Conservation (phyloP, 169 alveolate species). For the Cryptosporidium parvum region DNA sequence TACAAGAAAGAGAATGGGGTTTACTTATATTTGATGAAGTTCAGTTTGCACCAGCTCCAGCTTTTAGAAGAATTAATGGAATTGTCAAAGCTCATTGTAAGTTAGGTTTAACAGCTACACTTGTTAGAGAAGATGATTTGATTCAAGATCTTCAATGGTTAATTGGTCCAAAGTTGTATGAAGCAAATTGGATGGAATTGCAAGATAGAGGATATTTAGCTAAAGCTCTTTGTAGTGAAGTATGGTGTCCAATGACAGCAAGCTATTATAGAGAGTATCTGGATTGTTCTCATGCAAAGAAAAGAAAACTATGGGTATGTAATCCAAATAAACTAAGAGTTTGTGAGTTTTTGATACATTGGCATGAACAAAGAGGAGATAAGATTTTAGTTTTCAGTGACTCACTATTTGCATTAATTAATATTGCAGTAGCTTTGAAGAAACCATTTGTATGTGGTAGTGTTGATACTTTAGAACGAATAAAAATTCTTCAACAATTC, state of each 20-base stretch:
- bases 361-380: conserved; percentile 97
- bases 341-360: conserved; percentile 94
- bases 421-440: conserved; percentile 89
- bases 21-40: conserved; percentile 98
- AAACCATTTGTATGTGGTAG: conserved; percentile 94
- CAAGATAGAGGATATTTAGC: conserved; percentile 97
- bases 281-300: conserved; percentile 88
- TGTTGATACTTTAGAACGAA: conserved; percentile 90
- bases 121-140: conserved; percentile 98
- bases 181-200: conserved; percentile 99
- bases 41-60: conserved; percentile 98
- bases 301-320: conserved; percentile 94
- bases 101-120: conserved; percentile 99
- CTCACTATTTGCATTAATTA: conserved; percentile 94
- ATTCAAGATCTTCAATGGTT: conserved; percentile 97
- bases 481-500: conserved; percentile 92
- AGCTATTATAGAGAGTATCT: conserved; percentile 94
- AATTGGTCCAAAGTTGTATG: conserved; percentile 99
- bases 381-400: conserved; percentile 98
- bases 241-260: conserved; percentile 99
- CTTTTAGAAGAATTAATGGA: conserved; percentile 91
- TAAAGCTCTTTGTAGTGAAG: conserved; percentile 96
- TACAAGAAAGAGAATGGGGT: conserved; percentile 97
- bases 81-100: conserved; percentile 94
- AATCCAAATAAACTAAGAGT: conserved; percentile 97